A percentile compares a stretch with the other conserved stretches of the same genome.
These are phyloP conservation scores for Globisporangium takayamanum DNA, from an alignment of 352 stramenopile species.

Conservation along the genomic window DNA sequence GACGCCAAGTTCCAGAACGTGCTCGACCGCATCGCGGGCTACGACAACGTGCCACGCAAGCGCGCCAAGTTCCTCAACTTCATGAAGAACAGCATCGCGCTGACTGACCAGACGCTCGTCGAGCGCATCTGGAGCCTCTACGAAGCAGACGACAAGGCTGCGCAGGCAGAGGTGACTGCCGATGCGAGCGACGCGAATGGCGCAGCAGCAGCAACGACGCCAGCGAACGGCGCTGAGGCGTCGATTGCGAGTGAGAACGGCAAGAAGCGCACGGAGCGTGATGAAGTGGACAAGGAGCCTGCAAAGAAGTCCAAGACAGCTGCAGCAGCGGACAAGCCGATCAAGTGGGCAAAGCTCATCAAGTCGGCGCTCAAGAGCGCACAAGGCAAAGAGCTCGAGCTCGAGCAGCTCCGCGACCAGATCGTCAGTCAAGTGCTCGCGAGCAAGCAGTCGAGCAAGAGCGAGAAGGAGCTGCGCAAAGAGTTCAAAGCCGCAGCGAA, in stretches of 20 bases:
- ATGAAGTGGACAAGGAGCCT: constrained; percentile 13
- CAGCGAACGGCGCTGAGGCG: constrained; percentile 4
- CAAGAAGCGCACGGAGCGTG: constrained; percentile 43
- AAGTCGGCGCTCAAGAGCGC: constrained; percentile 45
- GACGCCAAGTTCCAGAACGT: constrained; percentile 59
- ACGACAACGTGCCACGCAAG: constrained; percentile 91
- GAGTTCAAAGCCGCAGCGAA: constrained; percentile 49
- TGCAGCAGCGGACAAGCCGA: constrained; percentile 16
- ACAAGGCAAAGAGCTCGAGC: constrained; percentile 40
- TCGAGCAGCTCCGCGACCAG: constrained; percentile 38
- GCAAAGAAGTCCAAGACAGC: constrained; percentile 26
- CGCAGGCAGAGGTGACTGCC: constrained; percentile 12
- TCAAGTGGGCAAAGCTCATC: constrained; percentile 76
- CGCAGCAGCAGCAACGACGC: background rate
- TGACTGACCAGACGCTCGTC: constrained; percentile 38
- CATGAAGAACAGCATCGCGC: constrained; percentile 75
- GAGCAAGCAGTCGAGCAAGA: constrained; percentile 40
- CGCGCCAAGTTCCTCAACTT: constrained; percentile 93
- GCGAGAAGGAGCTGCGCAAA: constrained; percentile 60
- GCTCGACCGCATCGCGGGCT: constrained; percentile 66
- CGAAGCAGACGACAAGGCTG: constrained; percentile 54
- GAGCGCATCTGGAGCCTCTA: constrained; percentile 71
- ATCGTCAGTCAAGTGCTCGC: constrained; percentile 38
- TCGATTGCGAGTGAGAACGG: constrained; percentile 3
- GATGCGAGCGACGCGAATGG: constrained; percentile 6